phyloP scores from a whole-genome alignment of 2,329 filamentous ascomycete species.

The Tricladium varicosporioides region DNA sequence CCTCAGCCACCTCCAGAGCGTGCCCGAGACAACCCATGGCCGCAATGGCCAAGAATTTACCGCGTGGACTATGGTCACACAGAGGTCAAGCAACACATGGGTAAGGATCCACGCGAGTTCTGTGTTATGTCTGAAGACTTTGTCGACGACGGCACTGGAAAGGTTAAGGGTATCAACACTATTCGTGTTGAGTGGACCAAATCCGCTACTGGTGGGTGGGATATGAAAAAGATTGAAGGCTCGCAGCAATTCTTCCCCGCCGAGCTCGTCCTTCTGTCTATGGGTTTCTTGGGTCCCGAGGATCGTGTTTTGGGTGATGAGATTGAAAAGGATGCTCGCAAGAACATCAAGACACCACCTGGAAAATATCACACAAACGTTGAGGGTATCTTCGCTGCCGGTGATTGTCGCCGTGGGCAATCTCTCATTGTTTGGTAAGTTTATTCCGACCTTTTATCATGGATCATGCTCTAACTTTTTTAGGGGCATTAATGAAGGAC shows the following conservation, averaged over 20 bases:
- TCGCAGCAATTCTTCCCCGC: slow-evolving; percentile 96
- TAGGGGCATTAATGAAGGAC: slow-evolving; percentile 95
- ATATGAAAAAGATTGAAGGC: slow-evolving; percentile 96
- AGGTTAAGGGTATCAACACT: slow-evolving; percentile 94
- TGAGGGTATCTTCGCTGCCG: slow-evolving; percentile 86
- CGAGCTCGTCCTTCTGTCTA: slow-evolving; percentile 88
- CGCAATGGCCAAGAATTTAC: slow-evolving; percentile 97
- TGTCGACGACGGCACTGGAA: slow-evolving; percentile 81
- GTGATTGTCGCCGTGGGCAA: slow-evolving; percentile 92
- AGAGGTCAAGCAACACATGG: slow-evolving; percentile 94
- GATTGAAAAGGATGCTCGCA: slow-evolving; percentile 86
- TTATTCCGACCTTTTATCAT: background rate
- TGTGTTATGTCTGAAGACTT: slow-evolving; percentile 99
- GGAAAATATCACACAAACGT: slow-evolving; percentile 89
- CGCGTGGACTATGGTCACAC: slow-evolving; percentile 97
- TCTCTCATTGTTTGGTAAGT: slow-evolving; percentile 92
- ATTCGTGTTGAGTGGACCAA: slow-evolving; percentile 96
- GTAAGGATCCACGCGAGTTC: slow-evolving; percentile 93
- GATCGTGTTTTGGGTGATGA: slow-evolving; percentile 82
- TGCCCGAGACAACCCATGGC: slow-evolving; percentile 94
- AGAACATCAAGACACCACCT: slow-evolving; percentile 92
- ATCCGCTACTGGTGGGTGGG: slow-evolving; percentile 85
- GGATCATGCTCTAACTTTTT: slow-evolving; percentile 35
- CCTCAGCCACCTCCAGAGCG: slow-evolving; percentile 90
- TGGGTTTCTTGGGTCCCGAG: slow-evolving; percentile 96